These are phyloP conservation scores for Yarrowia galli DNA, from an alignment of 1,139 yeast species.

Conservation along the genomic window DNA sequence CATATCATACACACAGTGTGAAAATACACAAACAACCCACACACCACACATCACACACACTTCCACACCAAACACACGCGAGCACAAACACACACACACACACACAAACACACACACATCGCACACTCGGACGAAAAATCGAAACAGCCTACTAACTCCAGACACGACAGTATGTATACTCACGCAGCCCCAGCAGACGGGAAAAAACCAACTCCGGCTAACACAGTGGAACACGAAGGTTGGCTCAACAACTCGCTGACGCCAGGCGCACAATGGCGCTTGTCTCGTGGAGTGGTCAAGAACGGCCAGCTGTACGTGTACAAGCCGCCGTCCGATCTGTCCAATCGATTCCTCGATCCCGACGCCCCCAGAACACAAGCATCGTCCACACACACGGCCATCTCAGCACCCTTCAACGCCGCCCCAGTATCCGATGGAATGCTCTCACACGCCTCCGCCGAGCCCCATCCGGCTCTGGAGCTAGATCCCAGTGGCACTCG, in stretches of 20 bases:
- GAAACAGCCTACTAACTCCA: constrained; percentile 31
- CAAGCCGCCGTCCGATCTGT: constrained; percentile 49
- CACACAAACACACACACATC: neutral
- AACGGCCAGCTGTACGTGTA: constrained; percentile 48
- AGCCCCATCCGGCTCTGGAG: constrained; percentile 74
- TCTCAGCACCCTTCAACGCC: constrained; percentile 38
- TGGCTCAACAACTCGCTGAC: constrained; percentile 44
- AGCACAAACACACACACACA: constrained; percentile 7
- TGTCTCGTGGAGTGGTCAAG: constrained; percentile 48
- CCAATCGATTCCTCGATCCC: constrained; percentile 39
- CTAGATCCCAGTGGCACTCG: constrained; percentile 58
- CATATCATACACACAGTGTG: neutral
- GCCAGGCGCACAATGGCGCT: constrained; percentile 45
- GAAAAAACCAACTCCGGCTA: neutral
- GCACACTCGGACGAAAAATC: neutral
- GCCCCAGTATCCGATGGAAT: constrained; percentile 39
- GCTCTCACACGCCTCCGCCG: constrained; percentile 43
- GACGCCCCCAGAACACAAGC: constrained; percentile 36
- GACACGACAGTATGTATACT: constrained; percentile 35
- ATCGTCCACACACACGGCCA: constrained; percentile 33
- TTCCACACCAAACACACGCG: neutral
- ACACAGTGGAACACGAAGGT: constrained; percentile 42
- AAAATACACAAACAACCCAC: neutral
- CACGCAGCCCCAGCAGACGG: neutral
- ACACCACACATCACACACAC: neutral